Evolutionary conservation across 2,329 filamentous ascomycete species (phyloP).

Genomic region (Lasiodiplodia gonubiensis): DNA sequence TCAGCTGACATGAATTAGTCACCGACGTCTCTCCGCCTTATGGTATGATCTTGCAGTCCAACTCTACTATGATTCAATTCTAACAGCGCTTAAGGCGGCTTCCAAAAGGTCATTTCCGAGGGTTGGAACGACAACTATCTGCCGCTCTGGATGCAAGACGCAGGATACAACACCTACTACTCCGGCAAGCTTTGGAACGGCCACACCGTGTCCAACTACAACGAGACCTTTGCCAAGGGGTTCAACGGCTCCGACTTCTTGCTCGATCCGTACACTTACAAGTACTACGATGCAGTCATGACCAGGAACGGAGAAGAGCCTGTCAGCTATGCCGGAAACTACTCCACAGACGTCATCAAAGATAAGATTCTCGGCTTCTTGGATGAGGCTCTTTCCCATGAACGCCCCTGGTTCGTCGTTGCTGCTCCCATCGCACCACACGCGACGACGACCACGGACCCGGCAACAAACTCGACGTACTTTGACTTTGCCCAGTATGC

Average conservation of each 20-base stretch:
- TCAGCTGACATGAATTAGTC: constrained; percentile 39
- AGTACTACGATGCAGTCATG: constrained; percentile 70
- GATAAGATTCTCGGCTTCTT: constrained; percentile 66
- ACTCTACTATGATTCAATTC: not conserved
- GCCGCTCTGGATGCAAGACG: constrained; percentile 72
- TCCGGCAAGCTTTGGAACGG: constrained; percentile 75
- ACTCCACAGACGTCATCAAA: constrained; percentile 65
- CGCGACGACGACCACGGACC: constrained; percentile 56
- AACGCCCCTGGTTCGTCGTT: constrained; percentile 69
- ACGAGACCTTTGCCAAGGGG: constrained; percentile 61
- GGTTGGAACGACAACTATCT: constrained; percentile 72
- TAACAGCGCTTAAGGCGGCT: constrained; percentile 51
- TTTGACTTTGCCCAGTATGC: constrained; percentile 23
- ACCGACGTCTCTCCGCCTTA: constrained; percentile 63
- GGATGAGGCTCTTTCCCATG: constrained; percentile 61
- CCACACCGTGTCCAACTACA: constrained; percentile 66
- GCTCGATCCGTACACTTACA: constrained; percentile 70
- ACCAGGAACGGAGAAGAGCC: constrained; percentile 64
- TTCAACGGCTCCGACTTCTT: constrained; percentile 64
- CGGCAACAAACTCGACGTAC: constrained; percentile 50
- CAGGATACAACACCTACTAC: constrained; percentile 74
- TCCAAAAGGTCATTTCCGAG: constrained; percentile 68
- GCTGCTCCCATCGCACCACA: constrained; percentile 73
- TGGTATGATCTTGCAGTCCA: constrained; percentile 33
- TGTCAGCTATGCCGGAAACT: constrained; percentile 60